Evolutionary conservation across 2,329 filamentous ascomycete genomes (phyloP), one percentile per base, ranked within the genome.

Genomic region (Blastomyces gilchristii): DNA sequence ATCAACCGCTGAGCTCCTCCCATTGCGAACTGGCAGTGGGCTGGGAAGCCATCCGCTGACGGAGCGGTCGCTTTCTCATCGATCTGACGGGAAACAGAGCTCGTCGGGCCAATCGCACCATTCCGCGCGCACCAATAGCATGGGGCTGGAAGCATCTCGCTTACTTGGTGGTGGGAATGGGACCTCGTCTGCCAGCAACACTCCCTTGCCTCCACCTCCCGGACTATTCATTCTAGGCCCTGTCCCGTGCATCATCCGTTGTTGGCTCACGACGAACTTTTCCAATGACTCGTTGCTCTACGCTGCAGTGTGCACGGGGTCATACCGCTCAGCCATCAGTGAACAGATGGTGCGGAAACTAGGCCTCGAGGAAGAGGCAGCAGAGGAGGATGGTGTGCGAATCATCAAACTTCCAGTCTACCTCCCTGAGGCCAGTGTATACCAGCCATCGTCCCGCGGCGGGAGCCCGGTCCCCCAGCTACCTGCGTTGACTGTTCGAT

Each of bases 21-120:
- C 89, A 34, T 80, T 86, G 58, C 83, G 93, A 60, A 91, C 90
- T 28, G 85, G 86, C 31, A 95, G 91, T 74, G 88, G 90, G 45
- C 81, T 97, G 70, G 87, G 88, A 63, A 86, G 86, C 47, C 86
- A 90, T 72, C 83, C 86, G 52, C 86, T 97, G 85, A 94, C 89
- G 75, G 94, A 99, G 76, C 86, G 94, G 18, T 90, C 91, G 0
- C 83, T 91, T 18, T 99, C 94, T 12, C 91, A 97, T 80, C 96
- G 96, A 72, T 97, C 94, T 0, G 93, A 99, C 73, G 94, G 94
- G 45, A 84, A 93, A 65, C 91, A 96, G 71, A 97, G 93, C 74
- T 97, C 92, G 9, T 87, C 91, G n/a, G 91, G 91, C 4, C 88
- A 93, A 68, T 94, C 85, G 0, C 79, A 83, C 68, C 84, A 87